Evolutionary conservation across 2,329 filamentous ascomycete species (phyloP), one percentile per base, ranked within the genome.

Genomic region (Colletotrichum trifolii): DNA sequence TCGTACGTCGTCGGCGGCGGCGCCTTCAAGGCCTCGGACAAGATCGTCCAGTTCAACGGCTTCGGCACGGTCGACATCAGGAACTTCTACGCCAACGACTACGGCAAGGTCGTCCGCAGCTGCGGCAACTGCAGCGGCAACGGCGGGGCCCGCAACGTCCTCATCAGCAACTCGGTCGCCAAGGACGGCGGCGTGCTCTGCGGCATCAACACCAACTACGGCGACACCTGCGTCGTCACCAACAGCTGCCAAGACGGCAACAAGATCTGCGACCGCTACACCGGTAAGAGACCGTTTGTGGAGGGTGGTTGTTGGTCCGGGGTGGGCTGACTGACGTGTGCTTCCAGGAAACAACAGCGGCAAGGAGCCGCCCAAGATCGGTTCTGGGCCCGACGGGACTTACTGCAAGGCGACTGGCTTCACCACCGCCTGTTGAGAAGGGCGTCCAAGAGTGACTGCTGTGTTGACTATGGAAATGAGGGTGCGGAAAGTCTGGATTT

Each of bases 141-240:
- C 56, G 76, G 77, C 60, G 73, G 76, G 40, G 69, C 76, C n/a
- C 78, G 82, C 63, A 74, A 78, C 68, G 76, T 83, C 58, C 74
- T 81, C 63, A 75, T 85, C 60, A 74, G 80, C 71, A 79, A 79
- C 69, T 74, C 81, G 64, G 76, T 75, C 47, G 78, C 78, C 66
- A 72, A 74, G 52, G 73, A 76, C 60, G 82, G 82, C 64, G 71
- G 76, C 55, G 74, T 76, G 13, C 75, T 82, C 38, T 80, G 77
- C 67, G 81, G 82, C 52, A 83, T 85, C 73, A 85, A 84, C 76
- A 76, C 76, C 63, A 85, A 84, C 78, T 84, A 81, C 68, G 82
- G 81, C 40, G 81, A 83, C 68, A 81, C 77, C 1, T 79, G 79
- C 53, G 77, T 72, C 8, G 76, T 82, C 66, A 78, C 74, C 60